Evolutionary conservation across 2,329 filamentous ascomycete genomes (phyloP), one percentile per base, ranked within the genome.

Genomic region (Sordariomycetes sp.): DNA sequence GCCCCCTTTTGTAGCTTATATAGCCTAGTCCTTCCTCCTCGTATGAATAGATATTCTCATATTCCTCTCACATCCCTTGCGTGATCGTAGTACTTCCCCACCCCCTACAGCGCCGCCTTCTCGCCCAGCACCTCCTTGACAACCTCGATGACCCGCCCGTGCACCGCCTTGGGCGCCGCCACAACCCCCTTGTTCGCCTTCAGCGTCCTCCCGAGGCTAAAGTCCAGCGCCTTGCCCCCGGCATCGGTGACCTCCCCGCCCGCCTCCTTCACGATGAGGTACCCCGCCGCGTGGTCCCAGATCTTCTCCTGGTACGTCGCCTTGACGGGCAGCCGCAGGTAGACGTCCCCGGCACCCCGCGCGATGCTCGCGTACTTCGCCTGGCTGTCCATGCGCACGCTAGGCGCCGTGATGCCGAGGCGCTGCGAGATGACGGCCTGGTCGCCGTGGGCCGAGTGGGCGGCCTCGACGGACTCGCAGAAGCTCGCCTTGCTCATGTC

Each of bases 331-430:
- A 99, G 76, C 58, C 95, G 83, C 59, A 99, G 81, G 74, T 99
- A 99, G 63, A 99, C 86, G 69, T 99, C 94, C 55, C 92, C 94
- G 5, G 92, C 91, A 53, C 94, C 94, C 62, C 94, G 82, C 40
- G 94, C 94, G 69, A 99, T 96, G 40, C 89, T 94, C 61, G 87
- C 93, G 74, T 99, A 99, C 75, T 99, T 99, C 65, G 94, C 93
- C 75, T 99, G 94, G 57, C 90, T 96, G 76, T 99, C 94, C 88
- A 99, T 94, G 63, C 93, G 85, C 60, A 99, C 92, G 64, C 88
- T 91, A n/a, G 88, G 84, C 65, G 84, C 85, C 24, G 88, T 93
- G 72, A 99, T 96, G 58, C 91, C 91, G 6, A 99, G 82, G 68
- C 85, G 88, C 66, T 83, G 74, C 7, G 94, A 90, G 67, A 99